Conservation (phyloP, 2,329 filamentous ascomycete species). For the Clonostachys rosea region DNA sequence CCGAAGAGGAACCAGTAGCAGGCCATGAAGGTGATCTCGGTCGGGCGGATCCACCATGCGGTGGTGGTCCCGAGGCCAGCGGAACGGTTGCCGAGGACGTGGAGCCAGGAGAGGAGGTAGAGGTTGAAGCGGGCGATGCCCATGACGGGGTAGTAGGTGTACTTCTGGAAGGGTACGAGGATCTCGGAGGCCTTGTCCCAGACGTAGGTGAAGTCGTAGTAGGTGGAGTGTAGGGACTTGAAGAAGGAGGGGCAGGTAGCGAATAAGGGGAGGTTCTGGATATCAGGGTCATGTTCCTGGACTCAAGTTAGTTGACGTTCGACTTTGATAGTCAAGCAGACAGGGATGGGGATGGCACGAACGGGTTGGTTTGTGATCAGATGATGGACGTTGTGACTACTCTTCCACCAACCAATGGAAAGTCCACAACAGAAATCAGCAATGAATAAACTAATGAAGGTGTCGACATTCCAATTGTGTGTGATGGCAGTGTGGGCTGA, state of each 20-base stretch:
- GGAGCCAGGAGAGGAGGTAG: slow-evolving; percentile 62
- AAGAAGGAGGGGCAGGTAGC: slow-evolving; percentile 64
- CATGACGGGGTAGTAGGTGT: slow-evolving; percentile 66
- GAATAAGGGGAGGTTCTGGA: slow-evolving; percentile 66
- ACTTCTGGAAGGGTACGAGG: slow-evolving; percentile 56
- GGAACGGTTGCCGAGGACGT: slow-evolving; percentile 52
- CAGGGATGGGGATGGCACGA: slow-evolving; percentile 5
- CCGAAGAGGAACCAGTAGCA: slow-evolving; percentile 59
- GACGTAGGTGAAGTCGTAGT: slow-evolving; percentile 43
- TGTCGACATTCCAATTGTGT: slow-evolving; percentile 51
- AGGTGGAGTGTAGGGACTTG: slow-evolving; percentile 56
- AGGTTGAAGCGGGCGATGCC: slow-evolving; percentile 68
- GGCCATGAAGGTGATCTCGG: slow-evolving; percentile 59
- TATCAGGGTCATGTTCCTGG: slow-evolving; percentile 52
- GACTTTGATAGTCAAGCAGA: background rate
- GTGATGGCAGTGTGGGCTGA: slow-evolving; percentile 61
- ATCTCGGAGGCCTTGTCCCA: slow-evolving; percentile 59
- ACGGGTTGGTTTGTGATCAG: slow-evolving; percentile 60
- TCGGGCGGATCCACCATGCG: slow-evolving; percentile 64
- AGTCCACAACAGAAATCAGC: slow-evolving; percentile 63
- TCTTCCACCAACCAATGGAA: slow-evolving; percentile 67
- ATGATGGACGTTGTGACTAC: slow-evolving; percentile 65
- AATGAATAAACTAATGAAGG: slow-evolving; percentile 56
- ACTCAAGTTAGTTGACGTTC: background rate
- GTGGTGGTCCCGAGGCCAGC: slow-evolving; percentile 48